Conservation (phyloP, 2,329 filamentous ascomycete species). For the Calonectria crousiana region DNA sequence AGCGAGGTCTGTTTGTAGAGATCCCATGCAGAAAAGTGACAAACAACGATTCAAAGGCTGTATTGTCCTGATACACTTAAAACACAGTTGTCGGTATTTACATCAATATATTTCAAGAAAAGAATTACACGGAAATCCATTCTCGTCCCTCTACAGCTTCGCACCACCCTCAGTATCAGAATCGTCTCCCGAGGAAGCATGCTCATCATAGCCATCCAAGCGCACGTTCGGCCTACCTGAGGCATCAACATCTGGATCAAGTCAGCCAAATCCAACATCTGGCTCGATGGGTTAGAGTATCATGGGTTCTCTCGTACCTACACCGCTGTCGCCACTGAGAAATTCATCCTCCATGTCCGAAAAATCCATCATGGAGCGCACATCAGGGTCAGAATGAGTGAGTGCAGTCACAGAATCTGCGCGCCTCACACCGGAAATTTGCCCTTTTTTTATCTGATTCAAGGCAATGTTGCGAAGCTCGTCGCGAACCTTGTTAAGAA, state of each 20-base stretch:
- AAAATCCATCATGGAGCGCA: neutral
- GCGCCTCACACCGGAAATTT: constrained; percentile 1
- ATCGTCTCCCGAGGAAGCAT: neutral
- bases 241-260: neutral
- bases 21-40: neutral
- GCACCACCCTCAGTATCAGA: neutral
- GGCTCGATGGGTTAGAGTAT: neutral
- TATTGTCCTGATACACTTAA: neutral
- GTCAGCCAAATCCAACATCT: neutral
- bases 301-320: neutral
- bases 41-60: neutral
- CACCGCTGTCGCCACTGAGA: neutral
- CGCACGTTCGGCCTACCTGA: neutral
- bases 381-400: neutral
- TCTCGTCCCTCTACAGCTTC: neutral
- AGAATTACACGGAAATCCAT: neutral
- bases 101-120: neutral
- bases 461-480: constrained; percentile 18
- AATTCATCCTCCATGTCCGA: constrained; percentile 18
- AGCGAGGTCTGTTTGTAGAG: neutral
- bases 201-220: neutral
- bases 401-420: constrained; percentile 35
- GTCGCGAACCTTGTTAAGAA: constrained; percentile 19
- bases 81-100: neutral
- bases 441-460: neutral